Evolutionary conservation across 805 yeast species (phyloP).

Genomic region (Candida golubevii): DNA sequence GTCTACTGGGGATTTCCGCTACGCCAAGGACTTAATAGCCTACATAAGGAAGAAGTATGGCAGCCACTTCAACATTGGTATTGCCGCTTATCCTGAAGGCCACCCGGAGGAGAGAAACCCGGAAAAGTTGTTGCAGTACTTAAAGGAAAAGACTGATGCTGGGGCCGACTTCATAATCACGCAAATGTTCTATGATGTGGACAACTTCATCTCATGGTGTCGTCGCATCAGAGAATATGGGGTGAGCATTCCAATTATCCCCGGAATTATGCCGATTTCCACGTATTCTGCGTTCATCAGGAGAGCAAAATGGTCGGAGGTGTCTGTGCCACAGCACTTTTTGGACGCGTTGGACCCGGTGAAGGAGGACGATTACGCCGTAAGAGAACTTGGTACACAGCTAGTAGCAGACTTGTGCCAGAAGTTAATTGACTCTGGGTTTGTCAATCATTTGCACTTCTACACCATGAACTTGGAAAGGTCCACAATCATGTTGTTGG

Average conservation of each 20-base stretch:
- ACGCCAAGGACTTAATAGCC: slow-evolving; percentile 80
- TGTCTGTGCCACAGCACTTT: slow-evolving; percentile 72
- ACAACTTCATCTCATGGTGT: slow-evolving; percentile 82
- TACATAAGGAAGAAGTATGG: slow-evolving; percentile 79
- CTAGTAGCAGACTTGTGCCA: slow-evolving; percentile 81
- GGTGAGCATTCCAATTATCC: slow-evolving; percentile 81
- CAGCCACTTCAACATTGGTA: slow-evolving; percentile 88
- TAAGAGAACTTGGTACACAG: slow-evolving; percentile 80
- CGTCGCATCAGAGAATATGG: slow-evolving; percentile 63
- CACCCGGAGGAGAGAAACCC: slow-evolving; percentile 78
- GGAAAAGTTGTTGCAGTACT: slow-evolving; percentile 47
- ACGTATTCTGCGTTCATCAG: slow-evolving; percentile 89
- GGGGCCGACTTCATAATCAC: slow-evolving; percentile 95
- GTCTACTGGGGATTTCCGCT: slow-evolving; percentile 77
- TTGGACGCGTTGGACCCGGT: slow-evolving; percentile 68
- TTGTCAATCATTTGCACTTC: slow-evolving; percentile 83
- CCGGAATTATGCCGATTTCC: slow-evolving; percentile 99
- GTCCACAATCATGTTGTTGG: slow-evolving; percentile 83
- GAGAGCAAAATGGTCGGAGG: slow-evolving; percentile 92
- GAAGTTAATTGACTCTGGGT: slow-evolving; percentile 63
- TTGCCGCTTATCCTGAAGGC: slow-evolving; percentile 97
- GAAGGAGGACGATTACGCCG: slow-evolving; percentile 85
- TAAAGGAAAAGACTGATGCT: slow-evolving; percentile 86
- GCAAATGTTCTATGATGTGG: slow-evolving; percentile 95
- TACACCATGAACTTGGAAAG: slow-evolving; percentile 97